Conservation (phyloP, 1,284 basidiomycete genomes). For the Fistulinella cinereoalba region DNA sequence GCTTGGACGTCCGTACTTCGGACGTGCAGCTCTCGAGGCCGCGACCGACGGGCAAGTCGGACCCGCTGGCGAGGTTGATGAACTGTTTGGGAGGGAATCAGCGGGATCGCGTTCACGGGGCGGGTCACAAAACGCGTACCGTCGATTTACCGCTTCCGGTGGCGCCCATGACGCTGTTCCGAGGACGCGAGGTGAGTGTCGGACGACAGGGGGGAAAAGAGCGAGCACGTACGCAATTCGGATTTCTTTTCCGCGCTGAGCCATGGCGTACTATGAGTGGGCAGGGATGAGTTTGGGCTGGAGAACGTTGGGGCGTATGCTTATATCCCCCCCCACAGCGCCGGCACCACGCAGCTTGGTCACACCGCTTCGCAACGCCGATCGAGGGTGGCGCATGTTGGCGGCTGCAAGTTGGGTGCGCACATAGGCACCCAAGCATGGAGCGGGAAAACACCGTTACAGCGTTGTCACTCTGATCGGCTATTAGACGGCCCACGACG, state of each 20-base stretch:
- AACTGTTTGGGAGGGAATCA: conserved; percentile 23
- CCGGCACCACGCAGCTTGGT: conserved; percentile 12
- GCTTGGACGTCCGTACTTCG: conserved; percentile 31
- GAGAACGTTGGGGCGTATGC: neutral
- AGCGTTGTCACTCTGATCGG: conserved; percentile 30
- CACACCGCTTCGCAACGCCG: conserved; percentile 13
- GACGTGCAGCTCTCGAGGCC: conserved; percentile 38
- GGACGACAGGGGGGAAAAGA: neutral
- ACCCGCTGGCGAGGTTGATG: conserved; percentile 36
- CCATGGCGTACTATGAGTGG: conserved; percentile 16
- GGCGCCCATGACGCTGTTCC: conserved; percentile 42
- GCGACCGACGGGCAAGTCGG: conserved; percentile 33
- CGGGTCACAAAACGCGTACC: conserved; percentile 27
- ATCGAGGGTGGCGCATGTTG: conserved; percentile 16
- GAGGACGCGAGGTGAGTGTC: neutral
- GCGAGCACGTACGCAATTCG: conserved; percentile 30
- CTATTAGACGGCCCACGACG: conserved; percentile 27
- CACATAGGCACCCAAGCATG: neutral
- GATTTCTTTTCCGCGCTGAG: conserved; percentile 30
- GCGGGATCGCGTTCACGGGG: neutral
- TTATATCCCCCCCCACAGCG: conserved; percentile 19
- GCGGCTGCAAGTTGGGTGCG: conserved; percentile 6
- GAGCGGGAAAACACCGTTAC: conserved; percentile 14
- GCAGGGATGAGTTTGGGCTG: conserved; percentile 5
- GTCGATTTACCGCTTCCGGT: conserved; percentile 46